Conservation (phyloP, 495 filamentous ascomycete genomes). For the Neurospora africana region DNA sequence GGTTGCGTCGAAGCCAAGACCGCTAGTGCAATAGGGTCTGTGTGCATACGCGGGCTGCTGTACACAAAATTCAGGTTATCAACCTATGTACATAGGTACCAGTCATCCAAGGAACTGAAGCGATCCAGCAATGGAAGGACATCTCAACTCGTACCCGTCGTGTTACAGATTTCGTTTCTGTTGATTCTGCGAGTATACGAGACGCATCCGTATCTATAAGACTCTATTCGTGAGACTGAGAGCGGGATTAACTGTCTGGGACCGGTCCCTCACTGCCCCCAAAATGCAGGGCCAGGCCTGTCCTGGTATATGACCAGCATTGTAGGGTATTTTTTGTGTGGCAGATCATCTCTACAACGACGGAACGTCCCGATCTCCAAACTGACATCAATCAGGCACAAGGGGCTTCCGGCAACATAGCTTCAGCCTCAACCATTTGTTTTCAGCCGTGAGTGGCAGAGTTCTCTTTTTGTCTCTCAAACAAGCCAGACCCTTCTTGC, state of each 20-base stretch:
- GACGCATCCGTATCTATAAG: neutral
- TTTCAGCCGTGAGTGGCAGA: neutral
- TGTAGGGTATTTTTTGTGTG: neutral
- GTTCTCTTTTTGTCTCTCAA: neutral
- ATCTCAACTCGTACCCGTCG: neutral
- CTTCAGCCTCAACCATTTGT: neutral
- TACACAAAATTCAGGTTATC: neutral
- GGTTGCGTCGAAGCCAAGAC: neutral
- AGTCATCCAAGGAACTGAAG: neutral
- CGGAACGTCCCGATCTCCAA: neutral
- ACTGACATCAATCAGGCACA: neutral
- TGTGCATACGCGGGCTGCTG: neutral
- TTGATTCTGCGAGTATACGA: neutral
- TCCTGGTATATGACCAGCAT: neutral
- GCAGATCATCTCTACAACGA: neutral
- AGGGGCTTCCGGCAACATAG: neutral
- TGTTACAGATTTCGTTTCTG: neutral
- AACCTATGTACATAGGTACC: too few relatives aligned
- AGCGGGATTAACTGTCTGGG: neutral
- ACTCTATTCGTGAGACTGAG: neutral
- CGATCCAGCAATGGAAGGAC: neutral
- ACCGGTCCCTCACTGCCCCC: neutral
- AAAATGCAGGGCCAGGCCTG: neutral
- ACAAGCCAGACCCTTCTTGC: neutral
- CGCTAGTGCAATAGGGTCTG: neutral